Evolutionary conservation across 2,329 filamentous ascomycete genomes (phyloP).

Genomic region (Camptophora hylomeconis): DNA sequence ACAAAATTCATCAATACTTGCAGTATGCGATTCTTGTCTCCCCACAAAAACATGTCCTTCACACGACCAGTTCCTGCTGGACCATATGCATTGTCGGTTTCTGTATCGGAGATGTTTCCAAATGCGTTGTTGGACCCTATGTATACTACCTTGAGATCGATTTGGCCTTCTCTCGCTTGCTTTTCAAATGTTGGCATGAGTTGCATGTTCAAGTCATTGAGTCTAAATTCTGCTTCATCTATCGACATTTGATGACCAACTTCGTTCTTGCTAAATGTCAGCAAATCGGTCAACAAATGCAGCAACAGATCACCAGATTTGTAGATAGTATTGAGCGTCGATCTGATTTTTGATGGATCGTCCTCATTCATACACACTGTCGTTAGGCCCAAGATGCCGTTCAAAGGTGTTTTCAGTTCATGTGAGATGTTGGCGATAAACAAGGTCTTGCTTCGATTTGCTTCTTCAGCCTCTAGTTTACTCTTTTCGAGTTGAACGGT

Average conservation of each 20-base stretch:
- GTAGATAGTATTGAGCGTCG: conserved; percentile 77
- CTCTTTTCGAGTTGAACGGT: conserved; percentile 76
- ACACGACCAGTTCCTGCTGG: conserved; percentile 55
- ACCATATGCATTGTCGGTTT: conserved; percentile 41
- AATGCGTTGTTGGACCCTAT: conserved; percentile 37
- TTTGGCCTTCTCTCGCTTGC: conserved; percentile 67
- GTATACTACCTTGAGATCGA: conserved; percentile 61
- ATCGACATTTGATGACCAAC: conserved; percentile 72
- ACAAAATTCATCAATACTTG: conserved; percentile 92
- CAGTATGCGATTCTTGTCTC: conserved; percentile 81
- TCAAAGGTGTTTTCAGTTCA: conserved; percentile 84
- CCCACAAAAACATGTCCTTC: conserved; percentile 79
- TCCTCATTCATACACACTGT: conserved; percentile 88
- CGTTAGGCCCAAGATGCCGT: conserved; percentile 90
- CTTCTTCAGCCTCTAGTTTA: conserved; percentile 86
- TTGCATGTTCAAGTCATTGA: conserved; percentile 75
- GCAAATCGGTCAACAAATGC: conserved; percentile 74
- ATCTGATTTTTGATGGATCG: conserved; percentile 62
- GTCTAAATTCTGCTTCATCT: conserved; percentile 71
- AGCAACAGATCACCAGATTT: conserved; percentile 75
- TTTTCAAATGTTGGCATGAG: conserved; percentile 79
- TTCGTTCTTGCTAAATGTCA: conserved; percentile 92
- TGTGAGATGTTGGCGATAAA: conserved; percentile 91
- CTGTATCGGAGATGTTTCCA: conserved; percentile 14
- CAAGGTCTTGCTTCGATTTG: conserved; percentile 91